Base-by-base conservation (phyloP, 2,329 filamentous ascomycete genomes). In the Neonectria coccinea region DNA sequence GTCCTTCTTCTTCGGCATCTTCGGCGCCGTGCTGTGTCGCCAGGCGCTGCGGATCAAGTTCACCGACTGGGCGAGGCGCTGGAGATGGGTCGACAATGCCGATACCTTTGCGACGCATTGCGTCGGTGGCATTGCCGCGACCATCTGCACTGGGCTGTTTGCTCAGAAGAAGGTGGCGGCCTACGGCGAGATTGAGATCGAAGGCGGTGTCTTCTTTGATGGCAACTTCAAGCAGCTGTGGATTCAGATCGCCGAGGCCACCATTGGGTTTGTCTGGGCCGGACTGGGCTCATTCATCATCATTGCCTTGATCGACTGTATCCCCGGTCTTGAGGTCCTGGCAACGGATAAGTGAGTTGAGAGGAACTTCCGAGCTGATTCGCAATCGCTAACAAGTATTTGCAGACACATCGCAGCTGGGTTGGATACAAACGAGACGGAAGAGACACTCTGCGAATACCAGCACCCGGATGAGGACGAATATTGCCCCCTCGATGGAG, bases 1-100 rank as follows among this genome's bases (percentile, higher is more conserved):
- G 0, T 79, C 83, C 0, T 81, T 85, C 64, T 79, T 80, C 57
- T 84, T 86, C 44, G 83, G 84, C 0, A 74, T 85, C 7, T 67
- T 81, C 0, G 83, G 83, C 0, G 82, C 84, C 1, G 39, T 82
- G 2, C 72, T 84, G 11, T 85, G 82, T 62, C 79, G 85, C 1
- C 84, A 87, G 73, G 66, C 66, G 0, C 57, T 68, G 2, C 66
- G 66, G 0, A 66, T 68, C 44, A 68, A 68, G 22, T 68, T 66
- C 48, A 68, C 66, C 1, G 57, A 62, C 16, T 62, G 54, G 50
- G 66, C 66, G 6, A 48, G 51, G 18, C 56, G 52, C 5, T 64
- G 59, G 60, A 39, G 61, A 27, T 68, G 66, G 66, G 66, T 68
- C 11, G 66, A 68, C 52, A 68, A 68, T 20, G 64, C 60, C 2